phyloP scores from a whole-genome alignment of 164 flowering plant genomes.

The Nymphaea thermarum region DNA sequence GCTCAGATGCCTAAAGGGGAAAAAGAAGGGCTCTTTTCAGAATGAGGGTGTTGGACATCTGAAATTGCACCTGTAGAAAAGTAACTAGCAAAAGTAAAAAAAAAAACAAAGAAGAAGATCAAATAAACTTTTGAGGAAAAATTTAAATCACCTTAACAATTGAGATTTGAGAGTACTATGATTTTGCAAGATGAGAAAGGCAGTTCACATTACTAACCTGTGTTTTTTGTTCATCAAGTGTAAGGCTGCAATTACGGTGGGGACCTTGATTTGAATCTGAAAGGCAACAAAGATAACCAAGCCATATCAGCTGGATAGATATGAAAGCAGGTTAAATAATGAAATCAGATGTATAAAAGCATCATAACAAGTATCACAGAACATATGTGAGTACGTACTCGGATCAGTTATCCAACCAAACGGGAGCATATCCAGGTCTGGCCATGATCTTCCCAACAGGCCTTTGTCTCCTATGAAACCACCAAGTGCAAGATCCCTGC shows the following conservation, averaged over 20 bases:
- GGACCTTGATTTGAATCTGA: slow-evolving; percentile 2
- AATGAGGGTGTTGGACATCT: too few relatives aligned
- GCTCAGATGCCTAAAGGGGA: too few relatives aligned
- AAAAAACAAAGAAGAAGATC: too few relatives aligned
- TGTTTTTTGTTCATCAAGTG: slow-evolving; percentile 1
- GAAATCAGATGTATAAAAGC: too few relatives aligned
- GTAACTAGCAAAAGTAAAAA: too few relatives aligned
- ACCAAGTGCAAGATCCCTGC: slow-evolving; percentile 1
- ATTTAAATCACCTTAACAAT: too few relatives aligned
- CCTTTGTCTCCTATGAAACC: slow-evolving; percentile 1
- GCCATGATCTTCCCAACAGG: not conserved
- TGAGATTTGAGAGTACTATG: too few relatives aligned
- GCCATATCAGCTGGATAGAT: not conserved
- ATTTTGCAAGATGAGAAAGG: not conserved
- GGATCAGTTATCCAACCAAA: slow-evolving; percentile 3
- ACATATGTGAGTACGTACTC: not conserved
- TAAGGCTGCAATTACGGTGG: slow-evolving; percentile 1
- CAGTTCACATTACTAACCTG: not conserved
- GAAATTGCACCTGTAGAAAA: too few relatives aligned
- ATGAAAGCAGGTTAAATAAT: too few relatives aligned
- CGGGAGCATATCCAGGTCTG: slow-evolving; percentile 1
- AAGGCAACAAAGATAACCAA: not conserved
- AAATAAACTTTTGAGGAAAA: too few relatives aligned
- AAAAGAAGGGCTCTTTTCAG: too few relatives aligned
- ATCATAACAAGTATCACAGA: not conserved